These are phyloP conservation scores for Kodamaea derodonti DNA, from an alignment of 1,139 yeast species.

Conservation along the genomic window DNA sequence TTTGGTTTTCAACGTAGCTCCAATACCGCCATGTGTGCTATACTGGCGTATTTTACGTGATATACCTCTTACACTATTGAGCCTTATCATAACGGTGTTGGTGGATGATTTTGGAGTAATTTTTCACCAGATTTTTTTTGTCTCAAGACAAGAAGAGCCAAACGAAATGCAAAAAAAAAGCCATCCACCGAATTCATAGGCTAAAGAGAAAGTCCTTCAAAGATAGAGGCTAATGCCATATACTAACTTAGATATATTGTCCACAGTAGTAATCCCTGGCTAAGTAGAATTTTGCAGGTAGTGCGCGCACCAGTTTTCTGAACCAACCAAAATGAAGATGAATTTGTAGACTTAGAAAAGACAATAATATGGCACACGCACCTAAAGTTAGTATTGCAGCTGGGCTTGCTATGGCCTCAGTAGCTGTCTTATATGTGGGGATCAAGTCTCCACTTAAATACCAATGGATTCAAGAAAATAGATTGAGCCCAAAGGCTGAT, in stretches of 20 bases:
- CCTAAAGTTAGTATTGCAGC: conserved; percentile 42
- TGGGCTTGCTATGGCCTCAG: conserved; percentile 45
- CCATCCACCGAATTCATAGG: too few relatives aligned
- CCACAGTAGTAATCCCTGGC: too few relatives aligned
- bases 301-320: conserved; percentile 13
- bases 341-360: conserved; percentile 5
- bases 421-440: conserved; percentile 32
- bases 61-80: conserved; percentile 3
- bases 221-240: too few relatives aligned
- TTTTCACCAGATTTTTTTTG: conserved; percentile 7
- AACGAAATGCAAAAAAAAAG: neutral
- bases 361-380: conserved; percentile 35
- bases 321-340: conserved; percentile 23
- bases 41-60: conserved; percentile 1
- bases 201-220: too few relatives aligned
- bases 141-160: conserved; percentile 2
- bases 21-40: conserved; percentile 5
- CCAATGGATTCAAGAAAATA: conserved; percentile 39
- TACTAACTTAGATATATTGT: too few relatives aligned
- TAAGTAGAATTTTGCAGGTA: too few relatives aligned
- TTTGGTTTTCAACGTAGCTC: conserved; percentile 23
- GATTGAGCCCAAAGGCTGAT: conserved; percentile 48
- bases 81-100: conserved; percentile 5
- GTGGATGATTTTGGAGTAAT: conserved; percentile 4
- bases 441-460: conserved; percentile 47